A percentile compares a stretch with the other conserved stretches of the same genome.
phyloP scores from a whole-genome alignment of 805 yeast species.

The Kuraishia cidri region DNA sequence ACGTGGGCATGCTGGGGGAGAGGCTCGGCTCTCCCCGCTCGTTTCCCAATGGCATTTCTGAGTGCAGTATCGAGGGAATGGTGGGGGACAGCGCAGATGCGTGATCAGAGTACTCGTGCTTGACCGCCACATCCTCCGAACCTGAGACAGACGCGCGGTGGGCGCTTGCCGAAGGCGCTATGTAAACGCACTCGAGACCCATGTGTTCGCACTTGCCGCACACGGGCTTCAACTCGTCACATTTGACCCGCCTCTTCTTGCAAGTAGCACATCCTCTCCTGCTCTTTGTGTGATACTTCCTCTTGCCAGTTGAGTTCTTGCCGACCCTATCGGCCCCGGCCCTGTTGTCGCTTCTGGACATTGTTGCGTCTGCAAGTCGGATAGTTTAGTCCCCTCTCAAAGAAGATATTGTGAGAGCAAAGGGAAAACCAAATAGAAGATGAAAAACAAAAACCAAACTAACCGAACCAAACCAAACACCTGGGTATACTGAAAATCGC shows the following conservation, averaged over 20 bases:
- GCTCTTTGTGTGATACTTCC: constrained; percentile 85
- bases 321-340: neutral
- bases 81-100: neutral
- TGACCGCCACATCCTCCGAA: neutral
- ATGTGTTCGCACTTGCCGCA: constrained; percentile 76
- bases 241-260: constrained; percentile 82
- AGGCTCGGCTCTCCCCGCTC: constrained; percentile 1
- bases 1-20: constrained; percentile 4
- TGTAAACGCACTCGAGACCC: constrained; percentile 69
- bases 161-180: constrained; percentile 5
- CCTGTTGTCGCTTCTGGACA: no score
- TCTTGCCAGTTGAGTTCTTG: constrained; percentile 47
- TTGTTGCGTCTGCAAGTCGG: neutral
- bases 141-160: neutral
- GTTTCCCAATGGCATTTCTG: no score
- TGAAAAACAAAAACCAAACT: no score
- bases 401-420: neutral
- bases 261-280: constrained; percentile 87
- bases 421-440: neutral
- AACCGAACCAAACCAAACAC: no score
- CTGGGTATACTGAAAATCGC: no score
- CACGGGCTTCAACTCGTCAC: constrained; percentile 79
- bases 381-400: neutral
- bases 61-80: neutral
- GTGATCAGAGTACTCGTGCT: no score